Evolutionary conservation across 148 eudicot species (phyloP).

Genomic region (Fagopyrum tataricum): DNA sequence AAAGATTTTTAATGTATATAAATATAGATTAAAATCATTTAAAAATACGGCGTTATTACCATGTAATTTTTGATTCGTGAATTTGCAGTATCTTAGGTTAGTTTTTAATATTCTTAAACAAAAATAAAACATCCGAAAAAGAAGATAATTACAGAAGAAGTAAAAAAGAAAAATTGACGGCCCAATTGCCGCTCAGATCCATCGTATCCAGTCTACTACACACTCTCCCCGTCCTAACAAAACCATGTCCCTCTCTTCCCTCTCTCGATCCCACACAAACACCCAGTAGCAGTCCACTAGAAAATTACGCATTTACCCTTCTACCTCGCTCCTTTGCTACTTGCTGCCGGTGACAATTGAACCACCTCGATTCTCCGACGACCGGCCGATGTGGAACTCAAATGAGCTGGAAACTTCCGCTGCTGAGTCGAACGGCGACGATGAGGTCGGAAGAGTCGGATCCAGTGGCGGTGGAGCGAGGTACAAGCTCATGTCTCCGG

Average conservation of each 20-base stretch:
- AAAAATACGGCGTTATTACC: too few species aligned
- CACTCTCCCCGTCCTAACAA: constrained; percentile 9
- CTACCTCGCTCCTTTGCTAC: not conserved
- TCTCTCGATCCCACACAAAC: constrained; percentile 9
- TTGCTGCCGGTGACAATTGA: not conserved
- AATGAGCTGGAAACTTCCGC: not conserved
- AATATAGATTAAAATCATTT: too few species aligned
- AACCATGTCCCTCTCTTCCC: not conserved
- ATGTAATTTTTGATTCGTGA: too few species aligned
- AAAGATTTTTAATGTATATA: too few species aligned
- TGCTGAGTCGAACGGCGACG: constrained; percentile 7
- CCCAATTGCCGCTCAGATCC: constrained; percentile 14
- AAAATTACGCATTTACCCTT: constrained; percentile 5
- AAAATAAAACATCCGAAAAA: not conserved
- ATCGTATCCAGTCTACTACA: constrained; percentile 9
- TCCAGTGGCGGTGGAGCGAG: constrained; percentile 25
- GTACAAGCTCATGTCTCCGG: constrained; percentile 91
- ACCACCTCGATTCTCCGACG: constrained; percentile 1
- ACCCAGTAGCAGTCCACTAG: constrained; percentile 8
- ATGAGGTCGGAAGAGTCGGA: constrained; percentile 12
- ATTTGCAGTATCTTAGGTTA: too few species aligned
- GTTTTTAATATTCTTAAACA: too few species aligned
- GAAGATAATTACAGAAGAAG: not conserved
- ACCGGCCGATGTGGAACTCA: not conserved
- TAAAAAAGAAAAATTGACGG: constrained; percentile 5